A percentile compares a stretch with the other conserved stretches of the same genome.
phyloP scores from a whole-genome alignment of 225 moss, liverwort and hornwort genomes.

The Pleurozium schreberi region DNA sequence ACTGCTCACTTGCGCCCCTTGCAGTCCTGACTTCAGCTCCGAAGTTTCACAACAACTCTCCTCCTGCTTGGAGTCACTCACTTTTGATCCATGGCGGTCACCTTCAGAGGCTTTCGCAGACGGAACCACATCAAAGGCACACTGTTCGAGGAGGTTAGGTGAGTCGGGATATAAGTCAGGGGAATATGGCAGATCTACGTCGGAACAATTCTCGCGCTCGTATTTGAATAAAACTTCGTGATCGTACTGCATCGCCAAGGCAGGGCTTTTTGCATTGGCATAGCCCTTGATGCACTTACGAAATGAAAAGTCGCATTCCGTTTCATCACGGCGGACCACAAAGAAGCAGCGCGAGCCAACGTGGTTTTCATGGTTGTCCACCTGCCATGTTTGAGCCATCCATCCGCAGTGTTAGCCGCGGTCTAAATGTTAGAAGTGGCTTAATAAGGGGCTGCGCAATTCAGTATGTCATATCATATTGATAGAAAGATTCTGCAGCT shows the following conservation, averaged over 20 bases:
- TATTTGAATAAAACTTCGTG: conserved; percentile 10
- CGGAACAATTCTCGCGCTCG: conserved; percentile 14
- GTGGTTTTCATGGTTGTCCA: conserved; percentile 52
- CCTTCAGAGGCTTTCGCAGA: not conserved
- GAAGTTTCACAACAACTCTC: conserved; percentile 43
- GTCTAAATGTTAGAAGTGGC: not conserved
- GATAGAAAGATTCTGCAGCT: not conserved
- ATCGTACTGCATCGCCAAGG: conserved; percentile 42
- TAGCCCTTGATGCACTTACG: conserved; percentile 57
- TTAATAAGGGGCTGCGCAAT: not conserved
- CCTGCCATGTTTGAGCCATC: conserved; percentile 40
- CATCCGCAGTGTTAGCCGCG: not conserved
- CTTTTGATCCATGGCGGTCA: not conserved
- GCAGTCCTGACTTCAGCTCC: conserved; percentile 12
- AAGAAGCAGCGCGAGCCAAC: conserved; percentile 59
- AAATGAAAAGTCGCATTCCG: conserved; percentile 63
- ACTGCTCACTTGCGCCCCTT: not conserved
- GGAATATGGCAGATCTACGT: conserved; percentile 5
- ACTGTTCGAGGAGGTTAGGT: not conserved
- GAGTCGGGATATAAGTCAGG: not conserved
- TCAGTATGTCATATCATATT: not conserved
- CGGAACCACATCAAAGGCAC: not conserved
- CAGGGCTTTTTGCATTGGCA: conserved; percentile 30
- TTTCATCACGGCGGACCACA: conserved; percentile 54
- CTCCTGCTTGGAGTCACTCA: conserved; percentile 5